phyloP scores from a whole-genome alignment of 768 basidiomycete species.

The Pleurotus platypus region DNA sequence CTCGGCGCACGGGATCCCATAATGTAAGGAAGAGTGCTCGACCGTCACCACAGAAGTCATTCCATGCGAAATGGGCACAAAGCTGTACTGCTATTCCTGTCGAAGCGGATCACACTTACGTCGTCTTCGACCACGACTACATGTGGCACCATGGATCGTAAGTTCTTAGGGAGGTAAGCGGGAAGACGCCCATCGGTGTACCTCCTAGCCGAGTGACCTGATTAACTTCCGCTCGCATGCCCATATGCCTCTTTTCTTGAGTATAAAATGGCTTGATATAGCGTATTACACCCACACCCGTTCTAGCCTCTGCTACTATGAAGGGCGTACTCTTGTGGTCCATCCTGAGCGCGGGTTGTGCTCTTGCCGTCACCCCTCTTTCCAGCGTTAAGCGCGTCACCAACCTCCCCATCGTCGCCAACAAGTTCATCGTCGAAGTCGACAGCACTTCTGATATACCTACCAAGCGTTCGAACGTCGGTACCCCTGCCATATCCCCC shows the following conservation, averaged over 20 bases:
- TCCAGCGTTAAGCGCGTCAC: slow-evolving; percentile 34
- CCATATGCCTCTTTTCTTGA: not conserved
- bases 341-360: slow-evolving; percentile 22
- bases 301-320: slow-evolving; percentile 21
- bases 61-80: no score
- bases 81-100: not conserved
- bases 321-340: slow-evolving; percentile 26
- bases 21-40: no score
- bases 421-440: slow-evolving; percentile 59
- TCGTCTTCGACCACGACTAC: not conserved
- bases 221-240: slow-evolving; percentile 7
- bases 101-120: slow-evolving; percentile 1
- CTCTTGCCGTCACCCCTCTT: slow-evolving; percentile 27
- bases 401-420: slow-evolving; percentile 35
- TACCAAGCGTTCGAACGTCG: slow-evolving; percentile 26
- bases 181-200: not conserved
- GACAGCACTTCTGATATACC: slow-evolving; percentile 34
- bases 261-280: not conserved
- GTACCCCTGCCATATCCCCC: not conserved
- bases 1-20: no score
- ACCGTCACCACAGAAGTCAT: no score
- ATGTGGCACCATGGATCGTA: not conserved
- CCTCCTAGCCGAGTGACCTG: not conserved
- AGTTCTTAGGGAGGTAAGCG: slow-evolving; percentile 1
- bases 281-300: not conserved